Base-by-base conservation (phyloP, 164 flowering plant species). In the Buxus sempervirens region DNA sequence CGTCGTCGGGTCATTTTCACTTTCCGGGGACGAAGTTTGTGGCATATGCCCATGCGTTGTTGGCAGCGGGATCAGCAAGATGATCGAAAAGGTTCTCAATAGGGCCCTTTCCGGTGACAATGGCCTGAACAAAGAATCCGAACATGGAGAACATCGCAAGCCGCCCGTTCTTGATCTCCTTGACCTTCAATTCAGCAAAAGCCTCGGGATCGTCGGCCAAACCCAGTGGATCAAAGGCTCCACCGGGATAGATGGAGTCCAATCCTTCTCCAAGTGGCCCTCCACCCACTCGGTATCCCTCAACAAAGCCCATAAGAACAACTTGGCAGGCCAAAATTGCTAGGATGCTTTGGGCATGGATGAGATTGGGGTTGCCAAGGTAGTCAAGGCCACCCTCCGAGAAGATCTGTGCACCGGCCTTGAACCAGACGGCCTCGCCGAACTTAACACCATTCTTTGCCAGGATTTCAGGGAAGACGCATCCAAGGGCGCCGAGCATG, bases 401-500 rank as follows among this genome's bases (percentile, higher is more conserved):
- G 81, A 86, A 86, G 75, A 86, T 86, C 57, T 86, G 90, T 8
- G 90, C 45, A 12, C 88, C 90, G 9, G 90, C 90, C 79, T 86
- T 84, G 86, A 86, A 86, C 90, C 88, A 86, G 0, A 84, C 90
- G 0, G 88, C 83, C 74, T 86, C 90, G 0, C 90, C 90, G 65
- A 86, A 86, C 71, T 79, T 84, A 67, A 84, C 82, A 15, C 90
- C 88, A 21, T 86, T 86, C 80, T 74, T 86, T 1, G 84, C 18
- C 3, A 86, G 88, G 60, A 86, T 45, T 67, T 86, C 88, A 1
- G 90, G 90, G 86, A 86, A 86, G 72, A 85, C 84, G 38, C 90
- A 86, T 41, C 90, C 88, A 10, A 84, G 72, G 4, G 88, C 88
- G 0, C 88, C 88, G 12, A 86, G 87, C 88, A 86, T 86, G 16